Evolutionary conservation across 73 alveolate species (phyloP).

Genomic region (Paramecium octaurelia): DNA sequence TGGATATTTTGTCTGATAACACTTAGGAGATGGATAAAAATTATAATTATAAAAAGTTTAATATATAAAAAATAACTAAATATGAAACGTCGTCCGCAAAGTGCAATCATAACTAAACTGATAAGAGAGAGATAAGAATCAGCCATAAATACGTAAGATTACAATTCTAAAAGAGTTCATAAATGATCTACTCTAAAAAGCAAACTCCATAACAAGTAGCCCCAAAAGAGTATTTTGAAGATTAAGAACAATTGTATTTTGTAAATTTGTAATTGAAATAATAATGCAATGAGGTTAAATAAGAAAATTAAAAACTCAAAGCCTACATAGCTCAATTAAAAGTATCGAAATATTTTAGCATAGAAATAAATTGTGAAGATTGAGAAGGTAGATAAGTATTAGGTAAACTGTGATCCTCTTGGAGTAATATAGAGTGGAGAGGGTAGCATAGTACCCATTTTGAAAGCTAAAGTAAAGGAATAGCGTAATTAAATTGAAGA

Average conservation of each 20-base stretch:
- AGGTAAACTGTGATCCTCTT: background rate
- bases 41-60: too few species aligned
- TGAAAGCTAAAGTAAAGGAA: constrained; percentile 9
- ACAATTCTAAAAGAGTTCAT: background rate
- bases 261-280: background rate
- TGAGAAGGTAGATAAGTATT: constrained; percentile 13
- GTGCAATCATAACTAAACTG: background rate
- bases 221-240: background rate
- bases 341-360: background rate
- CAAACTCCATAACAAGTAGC: background rate
- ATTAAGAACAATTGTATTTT: constrained; percentile 3
- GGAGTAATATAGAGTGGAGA: background rate
- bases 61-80: constrained; percentile 60
- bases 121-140: background rate
- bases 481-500: constrained; percentile 3
- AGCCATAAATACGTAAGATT: background rate
- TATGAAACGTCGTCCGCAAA: constrained; percentile 31
- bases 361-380: background rate
- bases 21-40: background rate
- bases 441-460: constrained; percentile 34
- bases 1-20: background rate
- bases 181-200: background rate
- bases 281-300: background rate
- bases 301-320: constrained; percentile 3
- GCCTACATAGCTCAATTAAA: background rate